Evolutionary conservation across 345 rosid genomes (phyloP), one percentile per base, ranked within the genome.

Genomic region (Durio zibethinus): DNA sequence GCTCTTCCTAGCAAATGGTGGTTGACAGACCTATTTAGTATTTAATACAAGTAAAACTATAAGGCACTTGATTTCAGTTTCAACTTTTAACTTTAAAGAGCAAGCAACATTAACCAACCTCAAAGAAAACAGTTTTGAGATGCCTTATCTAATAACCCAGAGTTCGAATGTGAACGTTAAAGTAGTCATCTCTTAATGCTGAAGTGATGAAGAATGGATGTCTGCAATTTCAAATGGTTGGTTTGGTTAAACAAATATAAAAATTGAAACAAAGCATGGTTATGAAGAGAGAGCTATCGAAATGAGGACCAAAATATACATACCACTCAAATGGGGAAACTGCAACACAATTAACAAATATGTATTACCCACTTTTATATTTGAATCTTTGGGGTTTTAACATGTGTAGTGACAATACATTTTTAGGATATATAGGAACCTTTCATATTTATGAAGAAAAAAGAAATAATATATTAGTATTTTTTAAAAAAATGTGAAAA

Each of bases 161-260:
- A 1, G 97, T 90, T 70, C 97, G 85, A 76, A 94, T 94, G 82
- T 94, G 98, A 45, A 94, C 97, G 68, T 97, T 92, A 1, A 94
- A 69, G 82, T 89, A 88, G 80, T 90, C 97, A 70, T 94, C 96
- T 62, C 93, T 93, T 0, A 97, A 97, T 27, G 98, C 89, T 0
- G 98, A 94, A 20, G 98, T 94, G 73, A 94, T 94, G n/a, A 96
- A 94, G 85, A 94, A 94, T 5, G 98, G 98, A 76, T 93, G 98
- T 97, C 88, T 90, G 83, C 62, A 72, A 57, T 72, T 35, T 1
- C 75, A 27, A 5, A 31, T 42, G 52, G 53, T 72, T 52, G 14
- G 7, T 63, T 47, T 23, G n/a, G 45, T 69, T 66, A 43, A 40
- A 31, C 4, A 31, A 74, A 74, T 23, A 16, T 7, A 43, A 42